Conservation (phyloP, 2,329 filamentous ascomycete genomes). For the Diaporthe citriasiana region DNA sequence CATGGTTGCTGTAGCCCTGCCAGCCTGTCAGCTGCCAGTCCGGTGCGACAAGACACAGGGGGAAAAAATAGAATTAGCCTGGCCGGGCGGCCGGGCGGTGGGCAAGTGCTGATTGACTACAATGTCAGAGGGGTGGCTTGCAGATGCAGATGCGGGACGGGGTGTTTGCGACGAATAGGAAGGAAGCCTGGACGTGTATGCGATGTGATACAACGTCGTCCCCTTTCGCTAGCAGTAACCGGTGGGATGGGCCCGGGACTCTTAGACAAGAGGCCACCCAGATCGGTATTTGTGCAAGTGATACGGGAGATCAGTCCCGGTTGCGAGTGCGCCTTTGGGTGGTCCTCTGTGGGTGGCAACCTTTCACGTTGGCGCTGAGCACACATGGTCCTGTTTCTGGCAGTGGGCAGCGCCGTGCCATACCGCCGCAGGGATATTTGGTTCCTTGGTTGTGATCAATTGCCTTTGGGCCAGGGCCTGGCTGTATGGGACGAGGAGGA, state of each 20-base stretch:
- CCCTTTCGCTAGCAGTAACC: conserved; percentile 36
- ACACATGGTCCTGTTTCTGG: neutral
- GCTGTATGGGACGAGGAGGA: neutral
- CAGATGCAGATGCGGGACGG: conserved; percentile 35
- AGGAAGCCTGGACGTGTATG: conserved; percentile 23
- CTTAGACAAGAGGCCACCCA: conserved; percentile 14
- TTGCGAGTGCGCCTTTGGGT: neutral
- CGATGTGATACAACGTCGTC: conserved; percentile 24
- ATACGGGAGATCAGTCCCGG: conserved; percentile 19
- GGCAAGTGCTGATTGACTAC: conserved; percentile 31
- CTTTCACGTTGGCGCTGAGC: conserved; percentile 7
- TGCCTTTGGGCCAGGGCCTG: neutral
- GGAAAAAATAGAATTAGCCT: neutral
- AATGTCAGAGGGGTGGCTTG: conserved; percentile 39
- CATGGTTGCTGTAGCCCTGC: conserved; percentile 43
- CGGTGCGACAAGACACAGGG: neutral
- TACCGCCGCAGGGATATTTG: neutral
- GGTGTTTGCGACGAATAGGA: conserved; percentile 36
- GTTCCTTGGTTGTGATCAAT: neutral
- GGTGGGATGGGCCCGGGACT: conserved; percentile 31
- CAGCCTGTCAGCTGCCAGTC: conserved; percentile 1
- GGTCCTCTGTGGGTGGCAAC: conserved; percentile 3
- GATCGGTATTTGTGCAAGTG: conserved; percentile 25
- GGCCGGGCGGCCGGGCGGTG: conserved; percentile 1
- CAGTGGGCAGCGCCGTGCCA: neutral